phyloP scores from a whole-genome alignment of 2,329 filamentous ascomycete species.

The Aspergillus ustus region DNA sequence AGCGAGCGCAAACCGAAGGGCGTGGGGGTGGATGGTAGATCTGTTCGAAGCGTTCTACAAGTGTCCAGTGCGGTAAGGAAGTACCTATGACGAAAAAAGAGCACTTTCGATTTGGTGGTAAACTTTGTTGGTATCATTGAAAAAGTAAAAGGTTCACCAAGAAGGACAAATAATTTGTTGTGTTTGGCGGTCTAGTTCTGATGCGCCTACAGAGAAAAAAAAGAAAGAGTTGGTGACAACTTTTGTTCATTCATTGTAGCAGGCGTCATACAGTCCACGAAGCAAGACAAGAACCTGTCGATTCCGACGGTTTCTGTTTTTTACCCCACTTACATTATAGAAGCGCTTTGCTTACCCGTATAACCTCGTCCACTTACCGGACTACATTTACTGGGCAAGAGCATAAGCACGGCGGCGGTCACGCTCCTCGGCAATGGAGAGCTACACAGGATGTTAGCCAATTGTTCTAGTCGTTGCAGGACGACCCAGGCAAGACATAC shows the following conservation, averaged over 20 bases:
- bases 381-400: conserved; percentile 55
- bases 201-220: conserved; percentile 35
- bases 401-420: conserved; percentile 85
- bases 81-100: background rate
- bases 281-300: conserved; percentile 45
- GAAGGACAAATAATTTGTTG: background rate
- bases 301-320: conserved; percentile 33
- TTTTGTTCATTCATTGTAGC: conserved; percentile 29
- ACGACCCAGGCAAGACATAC: conserved; percentile 41
- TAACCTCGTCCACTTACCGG: conserved; percentile 31
- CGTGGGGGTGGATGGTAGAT: background rate
- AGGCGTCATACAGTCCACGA: conserved; percentile 41
- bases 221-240: conserved; percentile 21
- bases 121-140: conserved; percentile 11
- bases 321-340: conserved; percentile 18
- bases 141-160: background rate
- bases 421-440: conserved; percentile 98
- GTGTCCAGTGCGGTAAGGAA: background rate
- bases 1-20: background rate
- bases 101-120: background rate
- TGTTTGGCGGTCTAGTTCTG: conserved; percentile 37
- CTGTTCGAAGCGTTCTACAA: background rate
- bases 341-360: conserved; percentile 29
- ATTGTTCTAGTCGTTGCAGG: background rate
- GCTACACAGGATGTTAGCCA: conserved; percentile 53